A percentile compares a stretch with the other conserved stretches of the same genome.
Evolutionary conservation across 2,329 filamentous ascomycete genomes (phyloP).

Genomic region (Purpureocillium lavendulum): DNA sequence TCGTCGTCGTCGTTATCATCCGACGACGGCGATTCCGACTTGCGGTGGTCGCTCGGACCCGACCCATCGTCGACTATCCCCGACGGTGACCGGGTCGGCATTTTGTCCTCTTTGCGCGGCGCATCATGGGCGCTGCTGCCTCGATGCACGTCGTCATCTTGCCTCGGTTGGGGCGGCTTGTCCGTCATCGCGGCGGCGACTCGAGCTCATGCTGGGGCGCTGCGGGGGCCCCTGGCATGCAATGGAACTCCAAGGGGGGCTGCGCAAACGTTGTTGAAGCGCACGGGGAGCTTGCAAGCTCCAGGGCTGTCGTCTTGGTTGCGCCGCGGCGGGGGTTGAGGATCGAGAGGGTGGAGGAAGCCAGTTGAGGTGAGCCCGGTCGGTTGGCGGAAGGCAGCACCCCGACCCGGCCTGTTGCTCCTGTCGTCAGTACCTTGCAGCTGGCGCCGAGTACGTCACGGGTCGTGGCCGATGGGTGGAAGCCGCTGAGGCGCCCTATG

Average conservation of each 20-base stretch:
- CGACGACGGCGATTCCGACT: neutral
- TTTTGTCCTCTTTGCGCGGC: neutral
- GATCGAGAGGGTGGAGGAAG: neutral
- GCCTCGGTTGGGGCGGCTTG: slow-evolving; percentile 22
- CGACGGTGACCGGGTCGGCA: neutral
- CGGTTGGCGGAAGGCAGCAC: neutral
- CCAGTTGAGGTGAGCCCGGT: neutral
- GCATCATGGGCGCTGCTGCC: neutral
- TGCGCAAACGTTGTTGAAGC: no score
- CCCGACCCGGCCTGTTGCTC: no score
- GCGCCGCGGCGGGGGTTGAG: neutral
- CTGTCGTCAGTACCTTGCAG: no score
- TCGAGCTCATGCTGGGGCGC: slow-evolving; percentile 20
- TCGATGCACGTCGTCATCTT: slow-evolving; percentile 13
- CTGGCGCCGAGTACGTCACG: no score
- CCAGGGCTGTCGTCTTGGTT: no score
- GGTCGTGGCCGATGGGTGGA: no score
- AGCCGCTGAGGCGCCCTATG: no score
- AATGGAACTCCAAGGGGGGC: no score
- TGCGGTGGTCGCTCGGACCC: neutral
- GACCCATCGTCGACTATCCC: neutral
- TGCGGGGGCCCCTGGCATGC: neutral
- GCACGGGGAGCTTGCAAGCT: no score
- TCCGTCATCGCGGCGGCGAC: slow-evolving; percentile 30
- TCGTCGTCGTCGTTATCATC: slow-evolving; percentile 12